These are phyloP conservation scores for Neurospora sp. DNA, from an alignment of 495 filamentous ascomycete species.

Conservation along the genomic window DNA sequence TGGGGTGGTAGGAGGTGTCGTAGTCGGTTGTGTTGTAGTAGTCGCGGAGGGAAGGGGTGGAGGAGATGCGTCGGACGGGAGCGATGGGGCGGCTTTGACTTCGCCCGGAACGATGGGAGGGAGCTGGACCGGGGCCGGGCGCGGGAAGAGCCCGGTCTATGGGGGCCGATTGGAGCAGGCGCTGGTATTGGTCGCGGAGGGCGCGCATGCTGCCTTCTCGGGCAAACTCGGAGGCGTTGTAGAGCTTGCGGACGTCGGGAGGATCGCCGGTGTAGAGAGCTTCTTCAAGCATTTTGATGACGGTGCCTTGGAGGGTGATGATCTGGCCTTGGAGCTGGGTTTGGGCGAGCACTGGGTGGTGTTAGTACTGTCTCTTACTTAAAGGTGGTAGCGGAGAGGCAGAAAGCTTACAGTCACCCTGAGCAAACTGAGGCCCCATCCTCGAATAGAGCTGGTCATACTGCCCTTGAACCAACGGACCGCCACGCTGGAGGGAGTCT, in stretches of 20 bases:
- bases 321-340: slow-evolving; percentile 27
- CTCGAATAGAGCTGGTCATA: slow-evolving; percentile 18
- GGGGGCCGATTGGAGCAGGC: slow-evolving; percentile 14
- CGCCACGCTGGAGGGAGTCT: slow-evolving; percentile 18
- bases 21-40: not conserved
- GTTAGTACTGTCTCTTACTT: not conserved
- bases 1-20: not conserved
- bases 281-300: slow-evolving; percentile 24
- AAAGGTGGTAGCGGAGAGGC: not conserved
- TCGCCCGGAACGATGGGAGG: not conserved
- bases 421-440: slow-evolving; percentile 22
- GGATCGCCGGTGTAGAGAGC: slow-evolving; percentile 17
- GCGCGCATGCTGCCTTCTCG: slow-evolving; percentile 24
- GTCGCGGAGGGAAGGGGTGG: slow-evolving; percentile 15
- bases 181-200: slow-evolving; percentile 27
- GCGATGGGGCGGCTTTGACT: slow-evolving; percentile 6
- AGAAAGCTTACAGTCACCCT: slow-evolving; percentile 24
- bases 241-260: slow-evolving; percentile 18
- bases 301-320: slow-evolving; percentile 24
- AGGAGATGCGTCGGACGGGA: slow-evolving; percentile 16
- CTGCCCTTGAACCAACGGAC: slow-evolving; percentile 18
- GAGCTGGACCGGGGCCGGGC: not conserved
- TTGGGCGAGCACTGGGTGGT: slow-evolving; percentile 19
- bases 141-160: not conserved
- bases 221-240: slow-evolving; percentile 28